phyloP scores from a whole-genome alignment of 2,329 filamentous ascomycete genomes.

The Penicillium expansum region DNA sequence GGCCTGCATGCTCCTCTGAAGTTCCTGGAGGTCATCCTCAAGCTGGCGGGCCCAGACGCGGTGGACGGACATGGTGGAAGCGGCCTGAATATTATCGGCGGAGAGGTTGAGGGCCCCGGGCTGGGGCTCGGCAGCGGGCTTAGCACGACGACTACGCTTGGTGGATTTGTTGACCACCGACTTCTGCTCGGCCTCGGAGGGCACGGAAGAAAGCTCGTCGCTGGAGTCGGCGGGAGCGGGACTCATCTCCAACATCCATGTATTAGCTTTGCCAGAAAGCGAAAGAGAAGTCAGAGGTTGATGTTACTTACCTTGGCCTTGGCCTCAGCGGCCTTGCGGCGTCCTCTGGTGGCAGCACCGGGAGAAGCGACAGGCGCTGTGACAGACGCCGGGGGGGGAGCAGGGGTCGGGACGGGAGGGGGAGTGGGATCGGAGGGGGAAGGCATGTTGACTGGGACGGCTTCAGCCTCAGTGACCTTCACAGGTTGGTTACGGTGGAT shows the following conservation, averaged over 20 bases:
- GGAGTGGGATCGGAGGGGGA: background rate
- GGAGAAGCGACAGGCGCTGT: too few species aligned
- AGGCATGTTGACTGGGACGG: background rate
- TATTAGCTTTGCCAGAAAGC: background rate
- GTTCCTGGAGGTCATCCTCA: slow-evolving; percentile 55
- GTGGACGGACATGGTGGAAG: slow-evolving; percentile 35
- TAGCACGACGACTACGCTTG: background rate
- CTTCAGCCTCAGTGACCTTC: background rate
- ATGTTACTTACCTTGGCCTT: background rate
- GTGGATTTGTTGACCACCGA: background rate
- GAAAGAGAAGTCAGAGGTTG: background rate
- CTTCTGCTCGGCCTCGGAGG: background rate
- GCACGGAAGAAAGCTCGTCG: background rate
- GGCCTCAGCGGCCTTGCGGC: background rate
- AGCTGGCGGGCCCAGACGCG: slow-evolving; percentile 59
- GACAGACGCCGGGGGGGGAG: background rate
- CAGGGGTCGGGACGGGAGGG: background rate
- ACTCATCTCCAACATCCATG: background rate
- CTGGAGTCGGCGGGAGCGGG: background rate
- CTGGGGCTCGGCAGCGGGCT: background rate
- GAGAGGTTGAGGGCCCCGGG: background rate
- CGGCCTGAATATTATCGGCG: slow-evolving; percentile 18
- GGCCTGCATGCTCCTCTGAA: slow-evolving; percentile 56
- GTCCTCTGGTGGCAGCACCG: background rate
- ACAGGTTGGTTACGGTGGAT: slow-evolving; percentile 12